phyloP scores from a whole-genome alignment of 768 basidiomycete genomes.

The Pisolithus sp. region DNA sequence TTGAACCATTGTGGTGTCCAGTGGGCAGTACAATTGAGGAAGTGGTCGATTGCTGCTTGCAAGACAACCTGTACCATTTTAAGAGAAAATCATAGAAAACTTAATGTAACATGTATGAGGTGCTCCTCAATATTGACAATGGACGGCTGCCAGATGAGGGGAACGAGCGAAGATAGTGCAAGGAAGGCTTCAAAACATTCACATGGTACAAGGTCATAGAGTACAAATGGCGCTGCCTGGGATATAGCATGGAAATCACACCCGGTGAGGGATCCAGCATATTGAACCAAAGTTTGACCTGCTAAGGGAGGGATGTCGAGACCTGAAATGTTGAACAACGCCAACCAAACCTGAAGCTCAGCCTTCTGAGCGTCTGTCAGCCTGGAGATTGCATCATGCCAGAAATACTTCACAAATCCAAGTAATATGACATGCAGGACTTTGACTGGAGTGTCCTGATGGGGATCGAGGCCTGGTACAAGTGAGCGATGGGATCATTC shows the following conservation, averaged over 20 bases:
- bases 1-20: slow-evolving; percentile 33
- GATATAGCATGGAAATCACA: too few relatives aligned
- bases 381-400: slow-evolving; percentile 32
- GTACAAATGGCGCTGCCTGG: too few relatives aligned
- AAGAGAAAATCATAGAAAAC: background rate
- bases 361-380: slow-evolving; percentile 21
- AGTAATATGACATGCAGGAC: slow-evolving; percentile 40
- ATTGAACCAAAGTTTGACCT: too few relatives aligned
- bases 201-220: too few relatives aligned
- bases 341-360: slow-evolving; percentile 15
- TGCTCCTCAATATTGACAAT: slow-evolving; percentile 30
- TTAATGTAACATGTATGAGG: slow-evolving; percentile 19
- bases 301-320: too few relatives aligned
- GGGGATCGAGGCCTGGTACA: background rate
- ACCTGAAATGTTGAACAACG: slow-evolving; percentile 12
- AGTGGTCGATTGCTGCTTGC: slow-evolving; percentile 27
- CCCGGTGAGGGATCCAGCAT: too few relatives aligned
- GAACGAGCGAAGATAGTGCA: too few relatives aligned
- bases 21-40: slow-evolving; percentile 26
- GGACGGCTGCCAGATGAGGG: slow-evolving; percentile 25
- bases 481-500: background rate
- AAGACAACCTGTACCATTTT: slow-evolving; percentile 15
- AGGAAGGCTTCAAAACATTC: too few relatives aligned
- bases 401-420: slow-evolving; percentile 44
- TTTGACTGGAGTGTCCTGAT: slow-evolving; percentile 23